Base-by-base conservation (phyloP, 768 basidiomycete genomes). In the Phaeolepiota aurea region DNA sequence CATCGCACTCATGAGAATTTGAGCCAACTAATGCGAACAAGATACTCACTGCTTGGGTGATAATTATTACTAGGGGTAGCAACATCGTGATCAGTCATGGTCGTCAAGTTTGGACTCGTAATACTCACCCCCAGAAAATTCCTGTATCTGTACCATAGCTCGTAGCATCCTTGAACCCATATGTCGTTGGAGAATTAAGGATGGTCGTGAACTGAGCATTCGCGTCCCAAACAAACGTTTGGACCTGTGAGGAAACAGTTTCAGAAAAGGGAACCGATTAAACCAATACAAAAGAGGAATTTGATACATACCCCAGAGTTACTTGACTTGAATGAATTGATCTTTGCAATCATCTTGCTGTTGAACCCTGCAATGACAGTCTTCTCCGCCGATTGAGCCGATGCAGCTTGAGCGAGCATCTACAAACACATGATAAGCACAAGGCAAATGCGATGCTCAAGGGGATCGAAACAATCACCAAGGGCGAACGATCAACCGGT, bases 41-140 rank as follows among this genome's bases (percentile, higher is more conserved):
- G 4, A 32, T 40, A 30, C 68, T 49, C 56, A 75, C 76, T 68
- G 37, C 65, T 64, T 10, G 76, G 72, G 44, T 78, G 77, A 46
- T 68, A 73, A 50, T 72, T 65, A 44, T 78, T 74, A 11, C 76
- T 76, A 40, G 3, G 41, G 20, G n/a, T 30, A 40, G 23, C 12
- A n/a, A n/a, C 37, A 31, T 5, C 12, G 19, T 5, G 35, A 23
- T 38, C 3, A 38, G 15, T 42, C 30, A 19, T 9, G 7, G 33
- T 35, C 15, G 40, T 25, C 20, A 13, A 12, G 7, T 18, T 10
- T 18, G 38, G 30, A 23, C n/a, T 14, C 11, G 25, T 37, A 10
- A 0, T 36, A 53, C 70, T 42, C 46, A 75, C 74, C 69, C 71
- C 76, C 76, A 78, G 65, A 78, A 78, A 37, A 66, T 57, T 11